Evolutionary conservation across 2,329 filamentous ascomycete species (phyloP).

Genomic region (Sclerotinia nivalis): DNA sequence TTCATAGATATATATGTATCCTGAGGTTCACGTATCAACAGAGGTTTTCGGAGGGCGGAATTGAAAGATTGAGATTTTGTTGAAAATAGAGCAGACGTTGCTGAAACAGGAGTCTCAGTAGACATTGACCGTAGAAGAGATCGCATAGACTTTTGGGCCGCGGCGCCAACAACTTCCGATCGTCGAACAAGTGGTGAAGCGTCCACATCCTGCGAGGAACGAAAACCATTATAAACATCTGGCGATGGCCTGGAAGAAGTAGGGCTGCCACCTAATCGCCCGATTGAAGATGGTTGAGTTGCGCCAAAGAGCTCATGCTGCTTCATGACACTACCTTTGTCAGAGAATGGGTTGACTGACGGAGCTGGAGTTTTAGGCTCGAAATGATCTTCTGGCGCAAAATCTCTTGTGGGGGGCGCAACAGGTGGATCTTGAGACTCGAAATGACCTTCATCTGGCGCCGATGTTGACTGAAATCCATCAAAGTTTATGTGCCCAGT

Average conservation of each 20-base stretch:
- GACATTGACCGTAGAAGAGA: slow-evolving; percentile 27
- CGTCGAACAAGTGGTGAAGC: slow-evolving; percentile 32
- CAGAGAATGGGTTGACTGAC: slow-evolving; percentile 38
- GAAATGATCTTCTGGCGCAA: slow-evolving; percentile 13
- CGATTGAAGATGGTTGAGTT: slow-evolving; percentile 39
- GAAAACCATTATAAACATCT: slow-evolving; percentile 33
- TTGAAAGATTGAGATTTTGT: slow-evolving; percentile 30
- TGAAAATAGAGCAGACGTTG: slow-evolving; percentile 7
- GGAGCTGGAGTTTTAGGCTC: slow-evolving; percentile 39
- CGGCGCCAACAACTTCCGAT: slow-evolving; percentile 11
- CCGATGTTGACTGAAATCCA: slow-evolving; percentile 10
- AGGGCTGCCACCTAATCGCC: slow-evolving; percentile 32
- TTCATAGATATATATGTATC: slow-evolving; percentile 36
- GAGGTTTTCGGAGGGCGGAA: slow-evolving; percentile 15
- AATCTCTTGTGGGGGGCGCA: neutral
- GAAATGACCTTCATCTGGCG: slow-evolving; percentile 23
- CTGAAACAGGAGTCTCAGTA: slow-evolving; percentile 14
- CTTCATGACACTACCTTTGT: slow-evolving; percentile 39
- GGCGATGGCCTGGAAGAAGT: slow-evolving; percentile 40
- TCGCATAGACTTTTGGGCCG: slow-evolving; percentile 29
- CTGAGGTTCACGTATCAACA: slow-evolving; percentile 29
- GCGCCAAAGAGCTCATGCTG: slow-evolving; percentile 38
- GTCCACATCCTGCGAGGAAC: slow-evolving; percentile 30
- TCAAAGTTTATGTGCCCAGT: slow-evolving; percentile 35
- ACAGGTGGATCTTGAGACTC: slow-evolving; percentile 32